phyloP scores from a whole-genome alignment of 768 basidiomycete genomes.

The Termitomyces heimii region DNA sequence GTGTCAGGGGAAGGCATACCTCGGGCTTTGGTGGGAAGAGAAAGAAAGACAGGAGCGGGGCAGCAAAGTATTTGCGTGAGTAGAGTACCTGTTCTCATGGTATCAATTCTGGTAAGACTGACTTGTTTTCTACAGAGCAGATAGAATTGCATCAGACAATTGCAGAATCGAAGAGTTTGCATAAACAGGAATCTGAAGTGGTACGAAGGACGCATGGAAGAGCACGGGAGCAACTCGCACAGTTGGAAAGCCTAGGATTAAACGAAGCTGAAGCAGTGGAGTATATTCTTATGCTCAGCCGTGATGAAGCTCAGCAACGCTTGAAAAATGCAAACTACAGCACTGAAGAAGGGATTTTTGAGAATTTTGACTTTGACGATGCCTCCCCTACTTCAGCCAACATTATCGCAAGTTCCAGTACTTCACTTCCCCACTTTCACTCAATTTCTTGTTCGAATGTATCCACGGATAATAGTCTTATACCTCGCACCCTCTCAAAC shows the following conservation, averaged over 20 bases:
- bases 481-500: conserved; percentile 31
- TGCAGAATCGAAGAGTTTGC: conserved; percentile 45
- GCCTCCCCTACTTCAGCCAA: conserved; percentile 18
- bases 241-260: conserved; percentile 60
- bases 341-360: conserved; percentile 52
- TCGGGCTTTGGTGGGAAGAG: conserved; percentile 24
- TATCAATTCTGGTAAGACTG: conserved; percentile 4
- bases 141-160: conserved; percentile 60
- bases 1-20: conserved; percentile 27
- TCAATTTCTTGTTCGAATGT: conserved; percentile 17
- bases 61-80: conserved; percentile 44
- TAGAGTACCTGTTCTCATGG: background rate
- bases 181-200: conserved; percentile 43
- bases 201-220: conserved; percentile 34
- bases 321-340: conserved; percentile 1
- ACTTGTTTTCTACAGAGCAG: conserved; percentile 38
- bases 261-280: conserved; percentile 72
- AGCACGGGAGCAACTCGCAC: conserved; percentile 51
- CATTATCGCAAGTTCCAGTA: conserved; percentile 4
- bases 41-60: conserved; percentile 22
- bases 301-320: conserved; percentile 53
- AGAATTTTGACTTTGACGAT: conserved; percentile 41
- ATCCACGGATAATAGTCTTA: conserved; percentile 14
- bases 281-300: conserved; percentile 80
- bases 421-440: conserved; percentile 9